Evolutionary conservation across 768 basidiomycete species (phyloP), one percentile per base, ranked within the genome.

Genomic region (Podaxis sp.): DNA sequence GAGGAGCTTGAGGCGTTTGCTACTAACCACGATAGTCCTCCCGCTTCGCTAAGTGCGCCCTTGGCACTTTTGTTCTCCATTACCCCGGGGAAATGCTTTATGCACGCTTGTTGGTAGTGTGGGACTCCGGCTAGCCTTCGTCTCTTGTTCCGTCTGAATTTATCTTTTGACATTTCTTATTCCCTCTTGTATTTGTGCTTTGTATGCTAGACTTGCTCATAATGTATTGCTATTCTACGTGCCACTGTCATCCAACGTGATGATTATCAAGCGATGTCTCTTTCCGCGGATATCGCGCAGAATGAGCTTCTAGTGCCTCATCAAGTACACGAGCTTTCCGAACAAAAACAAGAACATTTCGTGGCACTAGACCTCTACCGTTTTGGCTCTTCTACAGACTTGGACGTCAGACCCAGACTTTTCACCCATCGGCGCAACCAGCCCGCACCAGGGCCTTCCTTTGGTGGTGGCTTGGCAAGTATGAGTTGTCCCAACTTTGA

Each of bases 341-440:
- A 19, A 46, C 43, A 22, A 46, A 22, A 19, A 19, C 19, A 46
- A 19, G 1, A 19, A 19, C 17, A n/a, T 19, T 19, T 46, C 43
- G 7, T 33, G 33, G 33, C 33, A 9, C n/a, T 40, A 41, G 24
- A 27, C 24, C 11, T 11, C 59, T 55, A 47, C 41, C 55, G 25
- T 8, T 33, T 40, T 7, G 17, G 8, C 41, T 51, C 49, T 22
- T 53, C 25, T 9, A 19, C 19, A 40, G 60, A 38, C 25, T 53
- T 68, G 46, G 51, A 38, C 25, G 63, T 56, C 51, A 74, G 64
- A 8, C 74, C 73, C 59, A 77, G 67, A 22, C 65, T 66, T 55
- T 71, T 70, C 29, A 71, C 67, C 75, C 74, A 77, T 58, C 67
- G 73, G 59, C 80, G 73, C 27, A 81, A 67, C 80, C 78, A 82